Base-by-base conservation (phyloP, 1,139 yeast species). In the Eremothecium gossypii region DNA sequence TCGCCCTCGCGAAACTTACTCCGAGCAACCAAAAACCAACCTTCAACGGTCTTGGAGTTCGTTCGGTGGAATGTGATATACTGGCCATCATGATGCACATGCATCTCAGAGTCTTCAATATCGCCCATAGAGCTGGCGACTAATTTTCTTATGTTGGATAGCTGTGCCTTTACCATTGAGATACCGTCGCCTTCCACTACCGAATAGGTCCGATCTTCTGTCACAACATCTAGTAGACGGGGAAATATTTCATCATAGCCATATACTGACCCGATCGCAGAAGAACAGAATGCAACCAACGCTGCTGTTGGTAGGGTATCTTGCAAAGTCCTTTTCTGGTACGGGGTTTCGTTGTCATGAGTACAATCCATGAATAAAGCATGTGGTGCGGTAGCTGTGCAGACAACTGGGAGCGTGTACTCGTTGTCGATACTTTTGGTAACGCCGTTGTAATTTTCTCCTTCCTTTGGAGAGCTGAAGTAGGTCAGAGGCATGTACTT, bases 321-420 rank as follows among this genome's bases (percentile, higher is more conserved):
- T 60, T 89, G 96, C 1, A 86, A 82, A 0, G 96, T 87, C 59
- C 97, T 76, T 65, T 83, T 86, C 54, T 89, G 94, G 34, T 73
- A 73, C 2, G 97, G 95, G 31, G 79, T 81, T 63, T 86, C 93
- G 57, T 91, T 91, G 63, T 91, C 98, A 62, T 91, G 98, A 2
- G 97, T 89, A 57, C 96, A 89, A 61, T 91, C 98, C 96, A 91
- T 89, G 55, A 91, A 83, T 54, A 91, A 69, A 0, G 97, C 96
- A 64, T 87, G 97, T 3, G 95, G 95, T 10, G 80, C 78, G 35
- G 80, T 75, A 7, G 78, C 69, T 1, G 78, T 71, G 41, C 85
- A 71, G 10, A 78, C 70, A 50, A 72, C 74, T 2, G 91, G 89
- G 39, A 82, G 70, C 6, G 31, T 12, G 6, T 29, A 29, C 45